phyloP scores from a whole-genome alignment of 139 green algal genomes.

The Pycnococcus provasolii region DNA sequence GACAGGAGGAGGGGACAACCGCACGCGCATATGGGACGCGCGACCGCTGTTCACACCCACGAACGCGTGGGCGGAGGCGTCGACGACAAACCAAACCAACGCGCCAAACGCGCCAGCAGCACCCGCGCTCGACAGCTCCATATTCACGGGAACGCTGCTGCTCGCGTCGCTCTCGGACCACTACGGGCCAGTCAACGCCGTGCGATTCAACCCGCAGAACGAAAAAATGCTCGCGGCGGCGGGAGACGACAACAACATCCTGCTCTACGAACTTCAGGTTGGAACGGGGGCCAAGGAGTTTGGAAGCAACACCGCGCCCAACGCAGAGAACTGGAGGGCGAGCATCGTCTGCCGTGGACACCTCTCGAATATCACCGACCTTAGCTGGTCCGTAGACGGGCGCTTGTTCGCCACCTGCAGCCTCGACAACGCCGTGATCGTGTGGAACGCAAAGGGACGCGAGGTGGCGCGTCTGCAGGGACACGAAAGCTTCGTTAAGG shows the following conservation, averaged over 20 bases:
- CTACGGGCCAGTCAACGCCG: conserved; percentile 57
- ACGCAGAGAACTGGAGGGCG: conserved; percentile 78
- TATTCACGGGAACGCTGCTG: conserved; percentile 6
- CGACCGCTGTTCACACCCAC: conserved; percentile 26
- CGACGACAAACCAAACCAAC: conserved; percentile 41
- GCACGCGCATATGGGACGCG: conserved; percentile 47
- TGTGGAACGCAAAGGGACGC: conserved; percentile 40
- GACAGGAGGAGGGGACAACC: conserved; percentile 54
- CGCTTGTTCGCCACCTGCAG: conserved; percentile 57
- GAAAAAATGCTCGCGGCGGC: conserved; percentile 52
- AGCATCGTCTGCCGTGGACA: conserved; percentile 54
- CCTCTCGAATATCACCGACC: conserved; percentile 65
- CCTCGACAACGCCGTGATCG: conserved; percentile 67
- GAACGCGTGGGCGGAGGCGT: conserved; percentile 29
- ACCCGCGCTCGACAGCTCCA: too few relatives aligned
- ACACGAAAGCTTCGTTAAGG: conserved; percentile 82
- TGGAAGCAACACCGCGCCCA: conserved; percentile 43
- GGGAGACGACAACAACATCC: conserved; percentile 61
- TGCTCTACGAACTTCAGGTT: conserved; percentile 51
- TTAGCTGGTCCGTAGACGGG: conserved; percentile 71
- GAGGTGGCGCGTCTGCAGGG: conserved; percentile 33
- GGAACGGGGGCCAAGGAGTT: conserved; percentile 41
- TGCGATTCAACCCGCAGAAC: conserved; percentile 54
- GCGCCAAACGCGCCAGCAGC: too few relatives aligned
- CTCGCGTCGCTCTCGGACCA: conserved; percentile 71